phyloP scores from a whole-genome alignment of 495 filamentous ascomycete species.

The Trichocladium antarcticum region DNA sequence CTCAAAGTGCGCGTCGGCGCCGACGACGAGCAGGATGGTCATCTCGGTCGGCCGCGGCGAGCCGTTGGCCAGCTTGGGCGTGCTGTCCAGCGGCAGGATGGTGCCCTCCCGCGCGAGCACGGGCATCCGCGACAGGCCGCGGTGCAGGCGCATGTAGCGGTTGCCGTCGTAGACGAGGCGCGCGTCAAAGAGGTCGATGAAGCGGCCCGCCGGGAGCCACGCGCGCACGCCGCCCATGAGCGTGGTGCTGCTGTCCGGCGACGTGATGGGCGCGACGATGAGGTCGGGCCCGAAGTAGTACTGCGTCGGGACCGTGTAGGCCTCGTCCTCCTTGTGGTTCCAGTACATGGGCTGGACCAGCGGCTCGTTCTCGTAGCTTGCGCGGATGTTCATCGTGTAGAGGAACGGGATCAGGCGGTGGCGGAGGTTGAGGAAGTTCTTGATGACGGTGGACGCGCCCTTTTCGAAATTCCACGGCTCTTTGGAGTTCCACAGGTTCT shows the following conservation, averaged over 20 bases:
- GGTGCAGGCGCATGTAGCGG: constrained; percentile 36
- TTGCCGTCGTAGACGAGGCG: constrained; percentile 43
- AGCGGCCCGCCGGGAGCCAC: constrained; percentile 42
- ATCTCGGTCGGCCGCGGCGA: constrained; percentile 29
- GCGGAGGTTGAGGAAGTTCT: constrained; percentile 37
- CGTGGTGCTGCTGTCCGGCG: constrained; percentile 31
- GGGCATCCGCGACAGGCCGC: constrained; percentile 34
- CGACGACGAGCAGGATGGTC: constrained; percentile 43
- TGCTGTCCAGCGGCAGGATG: constrained; percentile 41
- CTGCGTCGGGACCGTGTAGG: constrained; percentile 43
- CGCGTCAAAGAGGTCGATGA: constrained; percentile 41
- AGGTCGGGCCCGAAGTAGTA: constrained; percentile 45
- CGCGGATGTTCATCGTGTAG: constrained; percentile 44
- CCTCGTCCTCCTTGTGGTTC: constrained; percentile 38
- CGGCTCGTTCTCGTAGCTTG: constrained; percentile 33
- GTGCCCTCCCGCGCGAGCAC: constrained; percentile 45
- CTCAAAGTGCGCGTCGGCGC: constrained; percentile 36
- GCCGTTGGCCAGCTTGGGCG: constrained; percentile 31
- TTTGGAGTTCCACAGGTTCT: constrained; percentile 42
- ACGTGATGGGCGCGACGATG: constrained; percentile 43
- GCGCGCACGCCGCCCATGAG: constrained; percentile 30
- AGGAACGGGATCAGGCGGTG: constrained; percentile 48
- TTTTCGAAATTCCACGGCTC: constrained; percentile 46
- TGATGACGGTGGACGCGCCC: constrained; percentile 34
- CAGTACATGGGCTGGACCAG: constrained; percentile 51